Evolutionary conservation across 306 rosid species (phyloP).

Genomic region (Bauhinia variegata): DNA sequence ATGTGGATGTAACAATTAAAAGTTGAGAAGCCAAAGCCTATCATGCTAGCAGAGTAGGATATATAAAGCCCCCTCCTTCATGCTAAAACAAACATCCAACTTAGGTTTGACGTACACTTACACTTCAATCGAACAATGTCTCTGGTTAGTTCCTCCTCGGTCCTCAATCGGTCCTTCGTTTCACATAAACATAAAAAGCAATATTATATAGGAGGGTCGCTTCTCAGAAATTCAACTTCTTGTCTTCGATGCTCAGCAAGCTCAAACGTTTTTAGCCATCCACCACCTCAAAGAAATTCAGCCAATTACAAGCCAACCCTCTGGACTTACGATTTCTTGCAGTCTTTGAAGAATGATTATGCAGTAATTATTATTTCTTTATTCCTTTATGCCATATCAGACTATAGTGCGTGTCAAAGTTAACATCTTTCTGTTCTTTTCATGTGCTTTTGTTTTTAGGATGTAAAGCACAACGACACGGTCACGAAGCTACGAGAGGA

Average conservation of each 20-base stretch:
- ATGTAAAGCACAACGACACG: constrained; percentile 1
- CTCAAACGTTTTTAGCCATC: constrained; percentile 1
- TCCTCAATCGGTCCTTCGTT: not conserved
- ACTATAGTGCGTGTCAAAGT: too few relatives aligned
- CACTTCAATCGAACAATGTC: too few relatives aligned
- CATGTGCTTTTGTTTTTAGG: constrained; percentile 13
- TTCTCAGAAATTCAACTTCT: not conserved
- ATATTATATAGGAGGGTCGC: not conserved
- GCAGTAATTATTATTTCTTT: constrained; percentile 19
- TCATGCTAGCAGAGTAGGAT: too few relatives aligned
- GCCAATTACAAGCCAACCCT: constrained; percentile 52
- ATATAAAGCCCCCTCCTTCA: too few relatives aligned
- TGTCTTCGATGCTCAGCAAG: constrained; percentile 25
- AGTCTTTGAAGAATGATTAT: constrained; percentile 45
- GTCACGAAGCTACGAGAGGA: constrained; percentile 35
- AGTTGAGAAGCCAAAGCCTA: too few relatives aligned
- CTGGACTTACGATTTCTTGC: constrained; percentile 55
- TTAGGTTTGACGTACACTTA: too few relatives aligned
- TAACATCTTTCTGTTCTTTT: not conserved
- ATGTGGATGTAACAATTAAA: too few relatives aligned
- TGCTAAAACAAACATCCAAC: too few relatives aligned
- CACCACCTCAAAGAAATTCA: constrained; percentile 32
- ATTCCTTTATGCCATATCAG: too few relatives aligned
- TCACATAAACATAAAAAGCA: not conserved
- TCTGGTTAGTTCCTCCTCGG: not conserved